Percentiles rank a stretch among this genome's conserved stretches.
These are phyloP conservation scores for Yamadazyma ubonensis DNA, from an alignment of 805 yeast species.

Conservation along the genomic window DNA sequence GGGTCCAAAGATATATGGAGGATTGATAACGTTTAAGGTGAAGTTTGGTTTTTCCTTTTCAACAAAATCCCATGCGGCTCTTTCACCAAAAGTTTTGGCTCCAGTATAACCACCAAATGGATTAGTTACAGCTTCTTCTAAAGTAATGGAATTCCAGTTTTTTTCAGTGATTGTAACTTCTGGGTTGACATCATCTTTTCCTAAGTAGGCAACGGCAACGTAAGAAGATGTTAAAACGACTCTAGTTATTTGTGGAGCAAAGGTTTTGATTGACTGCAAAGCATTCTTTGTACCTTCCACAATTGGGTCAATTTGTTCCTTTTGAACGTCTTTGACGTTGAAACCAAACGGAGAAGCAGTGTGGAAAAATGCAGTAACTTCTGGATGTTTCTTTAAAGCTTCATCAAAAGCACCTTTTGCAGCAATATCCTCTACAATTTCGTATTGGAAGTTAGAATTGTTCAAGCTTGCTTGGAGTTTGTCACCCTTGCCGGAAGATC, in stretches of 20 bases:
- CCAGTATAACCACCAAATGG: slow-evolving; percentile 50
- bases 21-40: slow-evolving; percentile 49
- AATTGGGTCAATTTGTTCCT: slow-evolving; percentile 56
- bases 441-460: slow-evolving; percentile 37
- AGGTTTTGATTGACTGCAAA: slow-evolving; percentile 45
- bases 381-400: slow-evolving; percentile 47
- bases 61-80: slow-evolving; percentile 57
- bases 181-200: slow-evolving; percentile 18
- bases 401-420: slow-evolving; percentile 44
- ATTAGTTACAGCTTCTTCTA: slow-evolving; percentile 46
- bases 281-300: slow-evolving; percentile 53
- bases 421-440: slow-evolving; percentile 48
- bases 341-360: slow-evolving; percentile 60
- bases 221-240: slow-evolving; percentile 53
- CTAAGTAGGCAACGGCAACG: slow-evolving; percentile 46
- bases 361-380: slow-evolving; percentile 54
- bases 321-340: slow-evolving; percentile 43
- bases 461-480: slow-evolving; percentile 29
- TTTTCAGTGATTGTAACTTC: slow-evolving; percentile 19
- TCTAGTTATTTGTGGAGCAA: slow-evolving; percentile 40
- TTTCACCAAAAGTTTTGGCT: slow-evolving; percentile 63
- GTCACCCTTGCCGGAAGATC: slow-evolving; percentile 26
- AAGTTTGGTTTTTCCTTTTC: slow-evolving; percentile 31
- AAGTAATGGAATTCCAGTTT: slow-evolving; percentile 53
- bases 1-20: slow-evolving; percentile 61